Percentiles rank a stretch among this genome's conserved stretches.
These are phyloP conservation scores for Rhododendron williamsianum DNA, from an alignment of 148 eudicot genomes.

Conservation along the genomic window DNA sequence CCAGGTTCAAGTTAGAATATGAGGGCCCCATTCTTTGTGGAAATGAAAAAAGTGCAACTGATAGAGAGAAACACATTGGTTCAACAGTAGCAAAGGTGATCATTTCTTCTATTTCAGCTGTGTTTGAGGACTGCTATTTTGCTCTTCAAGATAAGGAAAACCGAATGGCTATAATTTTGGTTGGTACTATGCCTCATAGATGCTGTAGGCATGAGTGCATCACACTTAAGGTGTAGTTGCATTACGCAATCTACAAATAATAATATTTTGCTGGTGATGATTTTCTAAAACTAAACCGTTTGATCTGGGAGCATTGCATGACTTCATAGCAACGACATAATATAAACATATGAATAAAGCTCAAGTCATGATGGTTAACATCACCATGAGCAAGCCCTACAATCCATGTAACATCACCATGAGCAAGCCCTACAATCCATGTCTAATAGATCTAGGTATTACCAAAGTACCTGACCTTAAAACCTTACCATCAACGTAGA, in stretches of 20 bases:
- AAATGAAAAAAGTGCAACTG: conserved; percentile 83
- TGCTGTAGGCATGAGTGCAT: neutral
- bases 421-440: neutral
- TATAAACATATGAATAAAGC: neutral
- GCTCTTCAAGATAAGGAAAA: neutral
- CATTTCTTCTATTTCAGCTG: neutral
- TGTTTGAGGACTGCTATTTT: neutral
- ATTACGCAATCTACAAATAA: neutral
- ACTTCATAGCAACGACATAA: neutral
- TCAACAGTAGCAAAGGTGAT: conserved; percentile 91
- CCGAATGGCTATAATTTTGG: neutral
- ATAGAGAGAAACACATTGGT: conserved; percentile 79
- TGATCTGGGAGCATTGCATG: neutral
- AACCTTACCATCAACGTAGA: neutral
- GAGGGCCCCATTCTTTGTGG: conserved; percentile 81
- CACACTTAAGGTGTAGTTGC: neutral
- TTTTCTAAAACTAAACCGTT: neutral
- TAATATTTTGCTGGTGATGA: neutral
- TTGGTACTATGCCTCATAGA: neutral
- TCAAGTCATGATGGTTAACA: neutral
- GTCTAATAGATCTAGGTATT: neutral
- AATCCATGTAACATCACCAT: neutral
- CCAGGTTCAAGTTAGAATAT: conserved; percentile 75
- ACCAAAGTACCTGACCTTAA: neutral
- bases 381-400: neutral